Evolutionary conservation across 1,284 basidiomycete genomes (phyloP), one percentile per base, ranked within the genome.

Genomic region (Pseudozyma sp.): DNA sequence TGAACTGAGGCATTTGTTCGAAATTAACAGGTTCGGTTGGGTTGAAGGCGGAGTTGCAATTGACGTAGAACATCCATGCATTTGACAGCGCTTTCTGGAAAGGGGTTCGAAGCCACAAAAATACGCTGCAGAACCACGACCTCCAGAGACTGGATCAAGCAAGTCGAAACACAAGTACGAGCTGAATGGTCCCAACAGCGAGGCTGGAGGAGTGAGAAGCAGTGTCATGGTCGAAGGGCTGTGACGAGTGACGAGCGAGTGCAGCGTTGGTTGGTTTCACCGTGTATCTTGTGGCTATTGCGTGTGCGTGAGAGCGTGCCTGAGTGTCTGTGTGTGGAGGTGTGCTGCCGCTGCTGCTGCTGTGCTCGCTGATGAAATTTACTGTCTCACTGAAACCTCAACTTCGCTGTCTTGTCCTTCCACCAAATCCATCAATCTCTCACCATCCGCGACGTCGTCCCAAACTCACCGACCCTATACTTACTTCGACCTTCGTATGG

Each of bases 401-500:
- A 37, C 24, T 24, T 24, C 24, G 16, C 2, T 16, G 14, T 39
- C 35, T 35, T 51, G 14, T 51, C 35, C 29, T 39, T 49, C 19
- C 24, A 24, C 24, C 24, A 24, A 7, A 44, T 42, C 45, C 31
- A 35, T 39, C 33, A n/a, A 14, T 30, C 33, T 30, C 33, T 31
- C 35, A 43, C 19, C 53, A 33, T 51, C 33, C 34, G 8, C 35
- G 8, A 10, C 43, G 29, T 49, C 31, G 30, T 45, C 31, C n/a
- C 19, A 29, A 11, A 37, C 34, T 24, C 24, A 24, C 24, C 24
- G 24, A 24, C 24, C 24, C 24, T 4, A 24, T 24, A 19, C 7
- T 13, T n/a, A 48, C 49, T 40, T n/a, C 31, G 30, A 10, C 24
- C 24, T 46, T 33, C 53, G 19, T 4, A 68, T 68, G 65, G 14